Percentiles rank a stretch among this genome's conserved stretches.
These are phyloP conservation scores for Phylloporus sp. DNA, from an alignment of 768 basidiomycete genomes.

Conservation along the genomic window DNA sequence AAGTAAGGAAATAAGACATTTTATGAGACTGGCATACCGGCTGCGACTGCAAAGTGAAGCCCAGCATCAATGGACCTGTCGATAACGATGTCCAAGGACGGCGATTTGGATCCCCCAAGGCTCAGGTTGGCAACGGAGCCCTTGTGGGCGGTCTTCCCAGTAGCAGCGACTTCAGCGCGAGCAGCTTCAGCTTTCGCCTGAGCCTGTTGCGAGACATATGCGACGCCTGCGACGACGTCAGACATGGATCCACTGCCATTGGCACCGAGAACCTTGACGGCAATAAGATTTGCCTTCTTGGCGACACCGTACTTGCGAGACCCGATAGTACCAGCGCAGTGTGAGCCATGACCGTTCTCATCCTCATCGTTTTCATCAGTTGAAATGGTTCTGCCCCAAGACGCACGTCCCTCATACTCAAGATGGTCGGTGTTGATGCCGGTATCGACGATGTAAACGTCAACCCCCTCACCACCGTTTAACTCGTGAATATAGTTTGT, in stretches of 20 bases:
- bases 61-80: constrained; percentile 80
- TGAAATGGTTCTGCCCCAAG: constrained; percentile 93
- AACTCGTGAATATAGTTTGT: constrained; percentile 70
- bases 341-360: constrained; percentile 93
- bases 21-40: constrained; percentile 51
- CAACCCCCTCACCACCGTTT: constrained; percentile 86
- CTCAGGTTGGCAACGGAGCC: constrained; percentile 98
- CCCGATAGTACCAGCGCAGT: constrained; percentile 96
- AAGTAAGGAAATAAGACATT: background rate
- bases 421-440: constrained; percentile 84
- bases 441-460: constrained; percentile 85
- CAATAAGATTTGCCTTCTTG: constrained; percentile 84
- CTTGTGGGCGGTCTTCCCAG: constrained; percentile 81
- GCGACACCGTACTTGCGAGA: constrained; percentile 92
- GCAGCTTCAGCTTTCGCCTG: constrained; percentile 56
- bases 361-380: constrained; percentile 80
- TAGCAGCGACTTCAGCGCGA: constrained; percentile 58
- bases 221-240: constrained; percentile 87
- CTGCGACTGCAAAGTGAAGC: constrained; percentile 95
- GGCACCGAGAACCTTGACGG: constrained; percentile 92
- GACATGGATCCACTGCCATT: constrained; percentile 94
- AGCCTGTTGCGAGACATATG: constrained; percentile 64
- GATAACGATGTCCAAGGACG: constrained; percentile 78
- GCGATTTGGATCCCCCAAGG: constrained; percentile 92
- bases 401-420: constrained; percentile 86